Conservation (phyloP, 768 basidiomycete species). For the Mrakia frigida region DNA sequence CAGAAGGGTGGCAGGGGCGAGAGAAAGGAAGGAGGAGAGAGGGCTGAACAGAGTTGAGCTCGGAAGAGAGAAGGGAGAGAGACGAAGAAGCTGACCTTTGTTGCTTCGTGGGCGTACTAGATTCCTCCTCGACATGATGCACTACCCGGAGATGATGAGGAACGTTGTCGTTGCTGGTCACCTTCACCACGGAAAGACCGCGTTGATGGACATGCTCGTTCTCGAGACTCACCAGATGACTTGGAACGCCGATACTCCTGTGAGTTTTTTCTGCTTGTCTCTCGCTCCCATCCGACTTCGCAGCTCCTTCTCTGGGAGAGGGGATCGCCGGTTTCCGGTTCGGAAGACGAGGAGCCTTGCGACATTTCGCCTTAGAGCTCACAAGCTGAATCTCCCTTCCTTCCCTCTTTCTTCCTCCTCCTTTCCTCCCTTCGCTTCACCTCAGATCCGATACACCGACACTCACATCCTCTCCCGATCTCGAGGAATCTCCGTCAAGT, state of each 20-base stretch:
- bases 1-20: too few relatives aligned
- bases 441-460: conserved; percentile 88
- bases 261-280: conserved; percentile 47
- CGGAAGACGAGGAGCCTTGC: neutral
- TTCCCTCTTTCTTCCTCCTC: conserved; percentile 7
- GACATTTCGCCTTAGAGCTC: neutral
- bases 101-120: conserved; percentile 48
- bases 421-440: neutral
- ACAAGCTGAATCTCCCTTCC: neutral
- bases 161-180: conserved; percentile 96
- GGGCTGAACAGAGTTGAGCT: neutral
- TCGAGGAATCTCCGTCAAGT: conserved; percentile 91
- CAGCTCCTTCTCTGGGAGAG: too few relatives aligned
- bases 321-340: too few relatives aligned
- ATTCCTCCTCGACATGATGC: conserved; percentile 84
- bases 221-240: conserved; percentile 92
- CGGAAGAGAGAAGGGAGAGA: neutral
- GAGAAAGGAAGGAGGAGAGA: neutral
- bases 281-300: too few relatives aligned
- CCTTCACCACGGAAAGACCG: conserved; percentile 95
- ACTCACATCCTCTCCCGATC: conserved; percentile 83
- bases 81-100: neutral
- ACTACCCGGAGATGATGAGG: conserved; percentile 87
- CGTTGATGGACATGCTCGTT: conserved; percentile 92
- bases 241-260: conserved; percentile 87